A percentile compares a stretch with the other conserved stretches of the same genome.
These are phyloP conservation scores for Daedalea quercina DNA, from an alignment of 768 basidiomycete species.

Conservation along the genomic window DNA sequence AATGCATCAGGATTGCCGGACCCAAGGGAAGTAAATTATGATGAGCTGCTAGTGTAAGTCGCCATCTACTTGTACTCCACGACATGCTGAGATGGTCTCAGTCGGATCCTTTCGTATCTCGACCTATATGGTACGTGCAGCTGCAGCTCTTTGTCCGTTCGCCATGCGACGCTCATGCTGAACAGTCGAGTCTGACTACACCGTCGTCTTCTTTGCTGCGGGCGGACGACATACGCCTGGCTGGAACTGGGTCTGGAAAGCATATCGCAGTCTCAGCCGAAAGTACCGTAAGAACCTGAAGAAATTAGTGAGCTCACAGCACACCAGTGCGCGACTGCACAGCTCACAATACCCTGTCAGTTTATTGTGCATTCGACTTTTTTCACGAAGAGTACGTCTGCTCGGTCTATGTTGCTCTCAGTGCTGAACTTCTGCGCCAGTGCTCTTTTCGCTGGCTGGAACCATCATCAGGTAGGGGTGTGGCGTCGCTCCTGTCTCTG, in stretches of 20 bases:
- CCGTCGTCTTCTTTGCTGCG: slow-evolving; percentile 81
- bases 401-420: background rate
- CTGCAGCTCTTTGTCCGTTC: background rate
- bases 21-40: slow-evolving; percentile 69
- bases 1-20: slow-evolving; percentile 82
- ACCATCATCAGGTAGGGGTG: slow-evolving; percentile 71
- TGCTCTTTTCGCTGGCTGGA: slow-evolving; percentile 84
- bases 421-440: slow-evolving; percentile 29
- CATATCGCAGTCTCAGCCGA: slow-evolving; percentile 70
- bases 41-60: slow-evolving; percentile 65
- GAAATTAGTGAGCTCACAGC: slow-evolving; percentile 48
- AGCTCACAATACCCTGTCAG: slow-evolving; percentile 27
- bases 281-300: slow-evolving; percentile 90
- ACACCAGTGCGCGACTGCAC: background rate
- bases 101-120: slow-evolving; percentile 72
- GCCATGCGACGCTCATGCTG: background rate
- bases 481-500: too few relatives aligned
- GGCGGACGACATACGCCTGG: slow-evolving; percentile 67
- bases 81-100: slow-evolving; percentile 23
- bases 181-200: slow-evolving; percentile 83
- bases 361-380: slow-evolving; percentile 85
- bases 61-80: slow-evolving; percentile 7
- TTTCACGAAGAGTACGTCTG: slow-evolving; percentile 75
- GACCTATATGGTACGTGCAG: slow-evolving; percentile 71
- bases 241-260: slow-evolving; percentile 93